Evolutionary conservation across 345 rosid genomes (phyloP).

Genomic region (Raphanus sativus): DNA sequence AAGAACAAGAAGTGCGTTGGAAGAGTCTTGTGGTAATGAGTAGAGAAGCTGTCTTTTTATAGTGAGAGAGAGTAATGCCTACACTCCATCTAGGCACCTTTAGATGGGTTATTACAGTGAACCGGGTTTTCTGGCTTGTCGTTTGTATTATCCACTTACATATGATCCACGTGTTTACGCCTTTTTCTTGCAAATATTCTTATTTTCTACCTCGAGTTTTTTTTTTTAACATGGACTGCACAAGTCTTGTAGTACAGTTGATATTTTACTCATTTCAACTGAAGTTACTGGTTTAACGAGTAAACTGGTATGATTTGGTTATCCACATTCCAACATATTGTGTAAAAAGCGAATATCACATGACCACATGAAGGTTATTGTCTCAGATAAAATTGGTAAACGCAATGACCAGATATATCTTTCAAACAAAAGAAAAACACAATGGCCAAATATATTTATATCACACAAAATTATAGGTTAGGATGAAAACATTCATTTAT

Average conservation of each 20-base stretch:
- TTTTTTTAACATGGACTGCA: not conserved
- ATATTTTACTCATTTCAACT: not conserved
- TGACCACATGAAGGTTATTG: not conserved
- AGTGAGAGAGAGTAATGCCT: constrained; percentile 7
- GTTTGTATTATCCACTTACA: constrained; percentile 1
- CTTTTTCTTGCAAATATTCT: constrained; percentile 8
- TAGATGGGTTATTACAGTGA: constrained; percentile 28
- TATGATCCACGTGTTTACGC: constrained; percentile 9
- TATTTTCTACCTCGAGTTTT: not conserved
- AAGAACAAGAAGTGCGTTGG: not conserved
- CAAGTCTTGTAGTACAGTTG: not conserved
- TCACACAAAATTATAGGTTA: not conserved
- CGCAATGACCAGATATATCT: not conserved
- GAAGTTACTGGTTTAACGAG: not conserved
- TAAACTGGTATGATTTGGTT: not conserved
- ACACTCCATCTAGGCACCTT: constrained; percentile 48
- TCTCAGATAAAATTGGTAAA: not conserved
- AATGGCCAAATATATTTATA: not conserved
- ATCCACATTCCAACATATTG: not conserved
- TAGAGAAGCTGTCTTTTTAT: constrained; percentile 31
- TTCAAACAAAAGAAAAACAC: not conserved
- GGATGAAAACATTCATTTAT: not conserved
- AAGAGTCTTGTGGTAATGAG: constrained; percentile 25
- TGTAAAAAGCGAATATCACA: not conserved
- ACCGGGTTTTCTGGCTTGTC: not conserved